Base-by-base conservation (phyloP, 257 asterid species). In the Capsicum baccatum region DNA sequence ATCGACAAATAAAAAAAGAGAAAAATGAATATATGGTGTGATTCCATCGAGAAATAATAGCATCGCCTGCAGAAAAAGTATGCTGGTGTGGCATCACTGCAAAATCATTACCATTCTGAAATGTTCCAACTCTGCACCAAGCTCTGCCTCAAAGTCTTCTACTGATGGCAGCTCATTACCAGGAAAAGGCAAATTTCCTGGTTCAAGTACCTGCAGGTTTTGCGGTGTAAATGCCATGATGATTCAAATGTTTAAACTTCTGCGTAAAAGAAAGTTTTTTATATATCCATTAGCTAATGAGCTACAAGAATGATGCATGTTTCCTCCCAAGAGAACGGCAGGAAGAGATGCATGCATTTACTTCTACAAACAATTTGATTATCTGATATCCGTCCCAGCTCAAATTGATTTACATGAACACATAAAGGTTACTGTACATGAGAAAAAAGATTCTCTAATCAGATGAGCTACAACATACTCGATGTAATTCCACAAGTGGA, bases 121-220 rank as follows among this genome's bases (percentile, higher is more conserved):
- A 84, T 86, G 91, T 71, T 91, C 91, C 90, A 94, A 57, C 86
- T 94, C 94, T 86, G 87, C 87, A 90, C 83, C 92, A 84, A 92
- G 63, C 33, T 81, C 89, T 56, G 54, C 84, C 68, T 84, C 85
- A 67, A 84, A 11, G 59, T 85, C 90, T 88, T 79, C 85, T 33
- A 82, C 87, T 57, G 85, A 74, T 79, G 87, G 89, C 63, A 81
- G 86, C 73, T 58, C 56, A 37, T 33, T 48, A 76, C 84, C 85
- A 5, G 63, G 48, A 9, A 86, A 62, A 70, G 85, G 52, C 62
- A 64, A 47, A 9, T 85, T 84, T 85, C 91, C 87, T 85, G 85
- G 87, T 79, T 87, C 69, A 79, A 93, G 88, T 68, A 91, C 93
- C 97, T 94, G 87, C 81, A 84, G 73, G 80, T 50, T 73, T 84